Conservation (phyloP, 148 eudicot genomes). For the Bassia scoparia region DNA sequence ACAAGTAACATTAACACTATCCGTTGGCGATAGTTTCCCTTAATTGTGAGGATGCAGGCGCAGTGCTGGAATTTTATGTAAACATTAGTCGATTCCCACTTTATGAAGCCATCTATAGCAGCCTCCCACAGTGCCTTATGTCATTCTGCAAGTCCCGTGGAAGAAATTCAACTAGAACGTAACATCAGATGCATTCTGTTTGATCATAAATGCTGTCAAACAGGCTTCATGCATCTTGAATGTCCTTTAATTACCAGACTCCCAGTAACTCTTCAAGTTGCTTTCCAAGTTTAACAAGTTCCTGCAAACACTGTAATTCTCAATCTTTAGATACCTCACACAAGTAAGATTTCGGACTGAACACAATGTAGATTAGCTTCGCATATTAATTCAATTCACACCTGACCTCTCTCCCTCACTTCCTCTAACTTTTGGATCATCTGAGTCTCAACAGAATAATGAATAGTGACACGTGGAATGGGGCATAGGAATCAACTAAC, state of each 20-base stretch:
- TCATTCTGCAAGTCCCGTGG: conserved; percentile 96
- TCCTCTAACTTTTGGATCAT: no score
- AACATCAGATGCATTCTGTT: conserved; percentile 80
- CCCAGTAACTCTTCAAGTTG: conserved; percentile 96
- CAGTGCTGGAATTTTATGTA: conserved; percentile 99
- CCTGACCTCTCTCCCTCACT: no score
- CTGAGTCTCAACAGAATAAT: no score
- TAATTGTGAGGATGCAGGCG: conserved; percentile 88
- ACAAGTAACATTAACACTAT: conserved; percentile 99
- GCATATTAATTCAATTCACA: no score
- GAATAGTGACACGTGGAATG: no score
- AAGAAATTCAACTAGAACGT: conserved; percentile 96
- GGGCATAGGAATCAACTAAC: no score
- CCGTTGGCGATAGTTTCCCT: conserved; percentile 80
- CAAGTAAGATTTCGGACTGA: neutral
- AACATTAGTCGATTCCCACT: conserved; percentile 69
- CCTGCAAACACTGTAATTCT: conserved; percentile 37
- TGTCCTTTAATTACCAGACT: conserved; percentile 91
- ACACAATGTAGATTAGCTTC: neutral
- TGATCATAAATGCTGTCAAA: conserved; percentile 87
- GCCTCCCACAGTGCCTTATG: conserved; percentile 90
- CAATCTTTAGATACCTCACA: neutral
- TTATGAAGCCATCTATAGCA: conserved; percentile 92
- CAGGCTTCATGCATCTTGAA: conserved; percentile 90
- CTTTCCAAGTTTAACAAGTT: conserved; percentile 75